Base-by-base conservation (phyloP, 2,329 filamentous ascomycete species). In the Aspergillus uvarum region DNA sequence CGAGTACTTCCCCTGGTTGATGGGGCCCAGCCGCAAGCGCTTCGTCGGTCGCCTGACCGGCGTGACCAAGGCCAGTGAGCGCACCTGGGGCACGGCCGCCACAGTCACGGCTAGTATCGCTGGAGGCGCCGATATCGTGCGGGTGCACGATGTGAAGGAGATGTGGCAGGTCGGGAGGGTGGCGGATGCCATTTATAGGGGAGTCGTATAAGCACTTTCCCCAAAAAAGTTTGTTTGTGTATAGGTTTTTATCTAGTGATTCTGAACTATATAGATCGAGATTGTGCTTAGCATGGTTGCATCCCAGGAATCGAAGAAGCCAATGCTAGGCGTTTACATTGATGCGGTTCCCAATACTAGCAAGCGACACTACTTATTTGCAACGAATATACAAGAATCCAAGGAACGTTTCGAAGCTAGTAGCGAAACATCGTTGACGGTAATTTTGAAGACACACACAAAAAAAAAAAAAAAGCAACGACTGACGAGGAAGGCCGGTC, bases 101-200 rank as follows among this genome's bases (percentile, higher is more conserved):
- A 91, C 92, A 0, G 90, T 98, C 8, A 89, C 90, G 3, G 92
- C 92, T 6, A 91, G 92, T 50, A 84, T 99, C 31, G 86, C 89
- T 62, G 91, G 91, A 6, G 95, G 95, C 2, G 93, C 93, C 24
- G 93, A 98, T 79, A 87, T 99, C 60, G 88, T 98, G 50, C 83
- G 95, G 54, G 92, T 99, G 47, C 95, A 99, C 77, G 94, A 98
- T 79, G 90, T 93, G 14, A 77, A 81, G 58, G 90, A 95, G 80
- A 98, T 98, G 94, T 82, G 78, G 47, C 84, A 92, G 76, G 92
- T 96, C 32, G 87, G 87, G 1, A 89, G 85, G 72, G 94, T 98
- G 88, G 87, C 91, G 8, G 94, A 98, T 83, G 93, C 92, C n/a
- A 92, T 97, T 57, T 96, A 91, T 85, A 83, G 91, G 67, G 68